Conservation (phyloP, 2,329 filamentous ascomycete species). For the Cyanodermella asteris region DNA sequence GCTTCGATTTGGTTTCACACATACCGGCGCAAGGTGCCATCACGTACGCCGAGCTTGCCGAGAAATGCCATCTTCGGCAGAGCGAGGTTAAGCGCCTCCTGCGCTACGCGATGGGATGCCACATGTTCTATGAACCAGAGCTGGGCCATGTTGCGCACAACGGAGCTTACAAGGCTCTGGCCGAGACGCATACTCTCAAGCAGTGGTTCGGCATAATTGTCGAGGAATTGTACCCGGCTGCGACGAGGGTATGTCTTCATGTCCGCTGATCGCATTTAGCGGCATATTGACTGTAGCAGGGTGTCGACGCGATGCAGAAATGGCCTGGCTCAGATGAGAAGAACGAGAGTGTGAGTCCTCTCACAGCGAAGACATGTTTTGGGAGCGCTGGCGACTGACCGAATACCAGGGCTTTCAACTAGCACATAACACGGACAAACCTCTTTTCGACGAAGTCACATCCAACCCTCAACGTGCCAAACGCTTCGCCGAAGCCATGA, state of each 20-base stretch:
- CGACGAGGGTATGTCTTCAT: constrained; percentile 2
- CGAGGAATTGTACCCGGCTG: constrained; percentile 6
- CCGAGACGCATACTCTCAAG: constrained; percentile 5
- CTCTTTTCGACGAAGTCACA: constrained; percentile 4
- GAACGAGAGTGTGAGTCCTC: constrained; percentile 2
- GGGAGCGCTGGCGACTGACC: neutral
- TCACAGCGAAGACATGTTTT: no score
- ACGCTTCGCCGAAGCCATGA: constrained; percentile 2
- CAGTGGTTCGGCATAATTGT: constrained; percentile 5
- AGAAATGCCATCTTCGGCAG: constrained; percentile 6
- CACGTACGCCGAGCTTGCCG: constrained; percentile 9
- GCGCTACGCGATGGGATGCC: constrained; percentile 9
- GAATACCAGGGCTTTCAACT: neutral
- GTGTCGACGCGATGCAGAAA: constrained; percentile 3
- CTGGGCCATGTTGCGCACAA: constrained; percentile 8
- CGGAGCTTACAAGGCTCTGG: constrained; percentile 8
- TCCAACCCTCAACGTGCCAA: neutral
- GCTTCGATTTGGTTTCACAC: constrained; percentile 7
- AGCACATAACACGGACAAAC: neutral
- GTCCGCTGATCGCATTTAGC: neutral
- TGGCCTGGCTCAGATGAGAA: constrained; percentile 4
- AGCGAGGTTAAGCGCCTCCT: constrained; percentile 6
- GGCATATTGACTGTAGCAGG: neutral
- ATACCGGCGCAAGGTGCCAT: constrained; percentile 7
- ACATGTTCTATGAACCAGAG: constrained; percentile 9